These are phyloP conservation scores for Epichloe baconii DNA, from an alignment of 2,329 filamentous ascomycete genomes.

Conservation along the genomic window DNA sequence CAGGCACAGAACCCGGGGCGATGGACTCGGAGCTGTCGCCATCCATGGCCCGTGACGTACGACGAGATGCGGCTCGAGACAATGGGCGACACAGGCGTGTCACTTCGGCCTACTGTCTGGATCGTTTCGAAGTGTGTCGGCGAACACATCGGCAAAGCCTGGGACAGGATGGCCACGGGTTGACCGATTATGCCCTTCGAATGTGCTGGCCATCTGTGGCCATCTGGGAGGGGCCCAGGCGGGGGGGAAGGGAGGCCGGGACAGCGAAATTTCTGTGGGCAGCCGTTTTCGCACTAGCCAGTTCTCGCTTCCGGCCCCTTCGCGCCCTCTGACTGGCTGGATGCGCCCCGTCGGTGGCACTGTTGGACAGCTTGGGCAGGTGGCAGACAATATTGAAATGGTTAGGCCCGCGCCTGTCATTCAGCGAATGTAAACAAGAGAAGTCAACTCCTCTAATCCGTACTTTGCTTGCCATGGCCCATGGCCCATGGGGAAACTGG, in stretches of 20 bases:
- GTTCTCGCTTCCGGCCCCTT: neutral
- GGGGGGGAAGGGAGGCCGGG: neutral
- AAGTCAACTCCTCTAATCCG: no score
- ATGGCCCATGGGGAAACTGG: neutral
- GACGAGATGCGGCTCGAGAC: slow-evolving; percentile 4
- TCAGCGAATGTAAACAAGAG: no score
- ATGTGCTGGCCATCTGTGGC: slow-evolving; percentile 1
- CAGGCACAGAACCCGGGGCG: slow-evolving; percentile 1
- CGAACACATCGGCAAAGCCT: slow-evolving; percentile 6
- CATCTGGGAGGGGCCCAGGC: neutral
- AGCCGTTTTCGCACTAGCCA: neutral
- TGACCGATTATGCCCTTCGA: slow-evolving; percentile 4
- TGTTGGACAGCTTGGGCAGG: neutral
- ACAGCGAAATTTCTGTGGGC: neutral
- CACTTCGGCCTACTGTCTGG: slow-evolving; percentile 7
- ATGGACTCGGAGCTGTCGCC: slow-evolving; percentile 2
- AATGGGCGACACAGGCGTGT: slow-evolving; percentile 5
- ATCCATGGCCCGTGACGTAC: slow-evolving; percentile 6
- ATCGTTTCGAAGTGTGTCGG: slow-evolving; percentile 6
- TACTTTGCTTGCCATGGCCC: neutral
- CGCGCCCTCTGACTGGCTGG: slow-evolving; percentile 1
- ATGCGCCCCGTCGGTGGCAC: neutral
- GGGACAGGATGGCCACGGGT: slow-evolving; percentile 1
- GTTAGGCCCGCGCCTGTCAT: neutral
- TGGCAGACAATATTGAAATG: no score